phyloP scores from a whole-genome alignment of 2,329 filamentous ascomycete genomes.

The Fusarium chlamydosporum region DNA sequence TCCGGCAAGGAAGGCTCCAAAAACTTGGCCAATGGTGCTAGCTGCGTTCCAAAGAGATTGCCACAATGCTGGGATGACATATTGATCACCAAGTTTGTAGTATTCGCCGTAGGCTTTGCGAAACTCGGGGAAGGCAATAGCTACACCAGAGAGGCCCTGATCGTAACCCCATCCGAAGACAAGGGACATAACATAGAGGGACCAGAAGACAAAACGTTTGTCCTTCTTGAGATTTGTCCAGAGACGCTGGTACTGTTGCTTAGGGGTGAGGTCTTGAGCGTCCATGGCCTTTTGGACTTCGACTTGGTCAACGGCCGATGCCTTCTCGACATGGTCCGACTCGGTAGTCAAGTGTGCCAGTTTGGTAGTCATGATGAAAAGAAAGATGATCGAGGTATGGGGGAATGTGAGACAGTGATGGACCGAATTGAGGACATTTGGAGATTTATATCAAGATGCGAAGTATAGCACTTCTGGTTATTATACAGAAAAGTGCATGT shows the following conservation, averaged over 20 bases:
- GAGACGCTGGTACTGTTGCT: slow-evolving; percentile 49
- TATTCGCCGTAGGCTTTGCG: slow-evolving; percentile 54
- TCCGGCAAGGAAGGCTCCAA: slow-evolving; percentile 49
- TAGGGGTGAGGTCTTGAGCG: slow-evolving; percentile 43
- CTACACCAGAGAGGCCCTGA: slow-evolving; percentile 55
- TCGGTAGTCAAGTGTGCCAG: slow-evolving; percentile 5
- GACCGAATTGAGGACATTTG: too few relatives aligned
- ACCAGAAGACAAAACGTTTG: slow-evolving; percentile 49
- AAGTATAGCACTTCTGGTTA: neutral
- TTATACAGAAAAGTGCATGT: neutral
- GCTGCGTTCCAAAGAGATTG: slow-evolving; percentile 58
- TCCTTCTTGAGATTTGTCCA: slow-evolving; percentile 52
- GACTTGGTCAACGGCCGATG: slow-evolving; percentile 5
- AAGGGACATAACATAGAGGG: slow-evolving; percentile 52
- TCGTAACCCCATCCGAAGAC: slow-evolving; percentile 57
- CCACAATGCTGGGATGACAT: slow-evolving; percentile 56
- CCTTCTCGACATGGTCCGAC: slow-evolving; percentile 25
- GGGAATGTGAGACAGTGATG: neutral
- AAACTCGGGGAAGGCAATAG: slow-evolving; percentile 56
- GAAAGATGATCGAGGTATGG: neutral
- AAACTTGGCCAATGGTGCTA: slow-evolving; percentile 53
- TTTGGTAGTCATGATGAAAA: slow-evolving; percentile 13
- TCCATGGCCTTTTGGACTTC: slow-evolving; percentile 30
- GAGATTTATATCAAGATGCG: neutral
- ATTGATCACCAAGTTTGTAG: slow-evolving; percentile 50